Base-by-base conservation (phyloP, 768 basidiomycete species). In the Leucocoprinus birnbaumii region DNA sequence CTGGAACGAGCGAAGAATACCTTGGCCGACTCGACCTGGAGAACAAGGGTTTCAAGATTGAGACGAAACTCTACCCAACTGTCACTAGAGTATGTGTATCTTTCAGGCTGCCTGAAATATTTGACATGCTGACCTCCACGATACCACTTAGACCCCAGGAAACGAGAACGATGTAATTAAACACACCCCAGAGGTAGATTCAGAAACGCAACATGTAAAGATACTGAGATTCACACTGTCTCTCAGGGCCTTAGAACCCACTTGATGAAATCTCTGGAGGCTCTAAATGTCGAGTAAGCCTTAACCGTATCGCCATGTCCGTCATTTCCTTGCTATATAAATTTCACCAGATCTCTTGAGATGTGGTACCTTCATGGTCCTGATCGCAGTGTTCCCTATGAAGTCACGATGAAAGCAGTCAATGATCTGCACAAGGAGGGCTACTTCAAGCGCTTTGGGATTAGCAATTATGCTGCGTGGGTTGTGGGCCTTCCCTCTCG, bases 281-380 rank as follows among this genome's bases (percentile, higher is more conserved):
- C 31, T 11, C 31, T 31, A 11, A 31, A 31, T 11, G 31, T 31
- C 31, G 11, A 31, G 31, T 31, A 31, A 5, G 11, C 6, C 11
- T 31, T 11, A 11, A 31, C 6, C 11, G n/a, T 31, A 11, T 31
- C 11, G 11, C 31, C 31, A 31, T 31, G n/a, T n/a, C 11, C 31
- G 11, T 11, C 11, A 11, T 5, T 31, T 31, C 31, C 11, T 31
- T 11, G 31, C 31, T 31, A 31, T 5, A 31, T 11, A 11, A 31
- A 11, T 31, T 31, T 11, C 31, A 31, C 59, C 76, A 71, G 79
- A 64, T 65, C 77, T 64, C 48, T 74, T 73, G 69, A 77, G 69
- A 61, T 74, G 62, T 73, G 81, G 66, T 86, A 85, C 58, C 68
- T 86, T 26, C 85, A 86, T 56, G 79, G 74, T 10, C 85, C 85